Evolutionary conservation across 176 grass and related monocot species (phyloP), one percentile per base, ranked within the genome.

Genomic region (Hordeum marinum): DNA sequence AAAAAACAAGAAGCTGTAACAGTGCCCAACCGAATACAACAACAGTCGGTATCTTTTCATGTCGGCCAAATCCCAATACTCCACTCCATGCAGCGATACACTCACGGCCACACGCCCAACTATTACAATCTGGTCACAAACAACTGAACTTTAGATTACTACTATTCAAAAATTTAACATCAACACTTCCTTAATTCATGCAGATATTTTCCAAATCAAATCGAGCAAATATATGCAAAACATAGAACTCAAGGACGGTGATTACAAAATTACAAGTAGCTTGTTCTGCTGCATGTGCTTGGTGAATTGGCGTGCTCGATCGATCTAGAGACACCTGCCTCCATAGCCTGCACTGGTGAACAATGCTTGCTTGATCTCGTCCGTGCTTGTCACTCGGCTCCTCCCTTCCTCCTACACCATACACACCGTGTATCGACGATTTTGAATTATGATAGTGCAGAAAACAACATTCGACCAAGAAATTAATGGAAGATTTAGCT

Each of bases 301-400:
- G 13, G 52, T 63, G 27, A 31, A 58, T 77, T 73, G 81, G n/a
- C 27, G 15, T 32, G 64, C 63, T 60, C 35, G 21, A 31, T 77
- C 15, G 24, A 37, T 54, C 77, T 87, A 92, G 79, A 89, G 64
- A 59, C 85, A 87, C 85, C 89, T 90, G 65, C 89, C 95, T 59
- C 87, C 93, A 36, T 95, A 98, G 27, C 93, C 93, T 55, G 91
- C 90, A 61, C 89, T 92, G 80, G 89, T 92, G 60, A 93, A 94
- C 31, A 98, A 85, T 78, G 87, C 87, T 71, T 95, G 93, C 83
- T 95, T 98, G 31, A 95, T 95, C 61, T 98, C 93, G 12, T 98
- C 91, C 21, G 85, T 80, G 85, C 85, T 94, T 61, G 85, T 65
- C 7, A 72, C 77, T 58, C 68, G 69, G 59, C 80, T 90, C 85